Evolutionary conservation across 805 yeast species (phyloP).

Genomic region (Yarrowia bubula): DNA sequence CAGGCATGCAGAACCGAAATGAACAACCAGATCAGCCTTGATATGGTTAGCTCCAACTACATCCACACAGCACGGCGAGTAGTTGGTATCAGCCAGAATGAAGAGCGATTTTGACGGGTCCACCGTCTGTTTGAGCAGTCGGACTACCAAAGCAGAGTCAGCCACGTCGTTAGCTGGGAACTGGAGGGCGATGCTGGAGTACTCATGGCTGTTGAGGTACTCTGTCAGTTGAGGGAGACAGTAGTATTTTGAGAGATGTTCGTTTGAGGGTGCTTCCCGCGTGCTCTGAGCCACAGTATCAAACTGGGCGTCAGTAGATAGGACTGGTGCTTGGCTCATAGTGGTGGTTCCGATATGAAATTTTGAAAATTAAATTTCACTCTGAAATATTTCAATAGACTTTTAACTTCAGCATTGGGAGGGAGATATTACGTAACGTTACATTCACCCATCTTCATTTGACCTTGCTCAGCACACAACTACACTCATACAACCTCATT

Average conservation of each 20-base stretch:
- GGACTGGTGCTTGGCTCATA: constrained; percentile 25
- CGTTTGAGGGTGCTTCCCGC: not conserved
- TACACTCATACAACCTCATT: not conserved
- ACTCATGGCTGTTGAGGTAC: constrained; percentile 36
- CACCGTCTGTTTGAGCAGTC: constrained; percentile 28
- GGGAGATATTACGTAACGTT: constrained; percentile 1
- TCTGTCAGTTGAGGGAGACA: constrained; percentile 7
- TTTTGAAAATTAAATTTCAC: not conserved
- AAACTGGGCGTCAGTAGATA: constrained; percentile 13
- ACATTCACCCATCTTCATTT: not conserved
- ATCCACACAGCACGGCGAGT: constrained; percentile 92
- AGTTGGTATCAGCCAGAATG: constrained; percentile 93
- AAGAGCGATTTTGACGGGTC: constrained; percentile 46
- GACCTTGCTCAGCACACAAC: not conserved
- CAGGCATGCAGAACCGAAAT: constrained; percentile 93
- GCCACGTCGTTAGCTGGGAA: constrained; percentile 80
- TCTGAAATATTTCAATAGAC: not conserved
- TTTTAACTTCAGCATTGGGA: not conserved
- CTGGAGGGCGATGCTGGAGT: constrained; percentile 69
- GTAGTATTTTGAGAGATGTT: not conserved
- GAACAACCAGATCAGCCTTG: constrained; percentile 76
- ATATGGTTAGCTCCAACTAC: constrained; percentile 97
- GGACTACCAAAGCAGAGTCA: constrained; percentile 70
- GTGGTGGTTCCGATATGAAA: too few relatives aligned
- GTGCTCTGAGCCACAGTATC: not conserved